phyloP scores from a whole-genome alignment of 768 basidiomycete genomes.

The Termitomyces sp. region DNA sequence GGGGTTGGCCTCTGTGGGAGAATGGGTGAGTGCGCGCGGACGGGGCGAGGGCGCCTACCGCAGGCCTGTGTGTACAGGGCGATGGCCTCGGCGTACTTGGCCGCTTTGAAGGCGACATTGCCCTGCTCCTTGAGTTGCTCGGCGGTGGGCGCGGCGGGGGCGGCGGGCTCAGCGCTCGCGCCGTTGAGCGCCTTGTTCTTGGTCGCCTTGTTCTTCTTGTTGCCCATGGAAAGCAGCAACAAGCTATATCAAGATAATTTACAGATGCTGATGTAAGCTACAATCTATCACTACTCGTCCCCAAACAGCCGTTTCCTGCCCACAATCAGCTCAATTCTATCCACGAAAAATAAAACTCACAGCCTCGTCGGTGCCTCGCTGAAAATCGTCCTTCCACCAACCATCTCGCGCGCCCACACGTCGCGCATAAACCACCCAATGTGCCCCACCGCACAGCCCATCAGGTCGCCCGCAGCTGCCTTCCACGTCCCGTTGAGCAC shows the following conservation, averaged over 20 bases:
- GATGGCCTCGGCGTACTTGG: slow-evolving; percentile 61
- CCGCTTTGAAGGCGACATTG: slow-evolving; percentile 68
- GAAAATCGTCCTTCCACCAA: slow-evolving; percentile 65
- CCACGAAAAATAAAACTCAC: slow-evolving; percentile 42
- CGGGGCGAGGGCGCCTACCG: slow-evolving; percentile 25
- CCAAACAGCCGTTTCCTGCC: slow-evolving; percentile 64
- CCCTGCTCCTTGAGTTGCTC: slow-evolving; percentile 71
- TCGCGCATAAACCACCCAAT: slow-evolving; percentile 81
- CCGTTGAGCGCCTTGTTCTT: too few relatives aligned
- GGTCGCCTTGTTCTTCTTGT: slow-evolving; percentile 16
- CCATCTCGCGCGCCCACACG: slow-evolving; percentile 86
- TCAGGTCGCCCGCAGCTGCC: slow-evolving; percentile 74
- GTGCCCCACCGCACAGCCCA: slow-evolving; percentile 86
- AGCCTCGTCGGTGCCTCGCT: slow-evolving; percentile 66
- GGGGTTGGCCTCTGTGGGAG: slow-evolving; percentile 46
- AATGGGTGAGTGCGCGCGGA: too few relatives aligned
- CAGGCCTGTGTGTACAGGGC: slow-evolving; percentile 74
- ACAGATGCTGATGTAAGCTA: too few relatives aligned
- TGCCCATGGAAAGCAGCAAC: too few relatives aligned
- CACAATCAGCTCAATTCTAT: not conserved
- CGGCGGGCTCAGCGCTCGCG: too few relatives aligned
- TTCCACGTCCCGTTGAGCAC: slow-evolving; percentile 77
- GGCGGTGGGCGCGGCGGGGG: slow-evolving; percentile 24
- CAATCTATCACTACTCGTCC: too few relatives aligned
- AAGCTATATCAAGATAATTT: too few relatives aligned